Base-by-base conservation (phyloP, 306 rosid genomes). In the Begonia fuchsioides region DNA sequence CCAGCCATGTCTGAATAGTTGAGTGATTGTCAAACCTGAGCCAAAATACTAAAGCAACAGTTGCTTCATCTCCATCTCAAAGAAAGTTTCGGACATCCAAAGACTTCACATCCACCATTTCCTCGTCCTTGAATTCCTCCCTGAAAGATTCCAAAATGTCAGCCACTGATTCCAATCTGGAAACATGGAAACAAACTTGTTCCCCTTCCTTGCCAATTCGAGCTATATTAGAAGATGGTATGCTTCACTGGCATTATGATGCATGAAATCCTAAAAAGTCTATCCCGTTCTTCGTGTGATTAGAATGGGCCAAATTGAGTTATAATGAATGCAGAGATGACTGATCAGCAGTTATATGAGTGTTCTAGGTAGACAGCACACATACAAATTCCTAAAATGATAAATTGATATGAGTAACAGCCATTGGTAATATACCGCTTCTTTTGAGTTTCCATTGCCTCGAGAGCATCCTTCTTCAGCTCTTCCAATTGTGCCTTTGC, bases 61-160 rank as follows among this genome's bases (percentile, higher is more conserved):
- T 26, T 2, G 7, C 35, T 26, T 26, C 35, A 4, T 26, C 35
- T 26, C 35, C 35, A 26, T 26, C 35, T 26, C 35, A 26, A 26
- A 90, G 68, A 72, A 84, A 84, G 87, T 84, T 90, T 65, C 95
- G 68, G 55, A 84, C 72, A 61, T 90, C 97, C 83, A 90, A 68
- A 40, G 93, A 67, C 76, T 84, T 90, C 32, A 62, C 67, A 15
- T 74, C 81, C 35, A 61, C 77, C 55, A 58, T 59, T 50, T 47
- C 62, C 65, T 90, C 97, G 55, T 79, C 92, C 77, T 90, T 90
- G 71, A 90, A 90, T 62, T 90, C 97, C 77, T 90, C 97, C 76
- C 97, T 90, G 82, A 61, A 65, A 79, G 35, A 4, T 26, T 26
- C 35, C 1, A 59, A 58, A 52, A 47, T 51, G 47, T 44, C 16